Evolutionary conservation across 768 basidiomycete species (phyloP), one percentile per base, ranked within the genome.

Genomic region (Pleurotus salmoneostramineus): DNA sequence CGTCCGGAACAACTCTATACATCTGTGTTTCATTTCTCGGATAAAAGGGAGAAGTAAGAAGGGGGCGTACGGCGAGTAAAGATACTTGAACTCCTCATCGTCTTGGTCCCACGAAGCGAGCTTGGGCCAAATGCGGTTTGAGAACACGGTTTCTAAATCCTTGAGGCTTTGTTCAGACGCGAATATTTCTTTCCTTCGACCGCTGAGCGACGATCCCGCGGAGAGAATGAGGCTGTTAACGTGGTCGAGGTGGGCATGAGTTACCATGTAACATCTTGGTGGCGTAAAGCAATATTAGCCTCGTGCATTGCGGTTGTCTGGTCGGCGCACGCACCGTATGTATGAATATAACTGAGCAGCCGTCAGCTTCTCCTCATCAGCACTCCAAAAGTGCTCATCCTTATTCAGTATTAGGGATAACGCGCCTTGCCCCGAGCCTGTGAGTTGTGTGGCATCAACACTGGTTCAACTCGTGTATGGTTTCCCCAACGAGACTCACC

Each of bases 241-340:
- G 69, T 98, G 95, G 72, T 98, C 95, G 31, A 98, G 73, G 70
- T 98, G 95, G 0, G 91, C 88, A 67, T 96, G 95, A 4, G 91
- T 89, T 63, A 97, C 76, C 59, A 95, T 77, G 66, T 90, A 96
- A 62, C 85, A 91, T 60, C 93, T 95, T 66, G 21, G 44, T n/a
- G 34, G 12, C 58, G 33, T 37, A 5, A 50, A 11, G 17, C 32
- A 51, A 33, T 45, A 60, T 56, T 32, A 59, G 45, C 50, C 36
- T 57, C 33, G 21, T 37, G 14, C 44, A 44, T 27, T 37, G 40
- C 43, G 55, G 35, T 33, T 46, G 47, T 37, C 58, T 32, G 35
- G 21, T 27, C n/a, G 42, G 21, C 27, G 54, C 33, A 59, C 76
- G 60, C 44, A 85, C 79, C 74, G 72, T 33, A 84, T 74, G 59